Percentiles rank a stretch among this genome's conserved stretches.
These are phyloP conservation scores for Fusarium tjaetaba DNA, from an alignment of 2,329 filamentous ascomycete genomes.

Conservation along the genomic window DNA sequence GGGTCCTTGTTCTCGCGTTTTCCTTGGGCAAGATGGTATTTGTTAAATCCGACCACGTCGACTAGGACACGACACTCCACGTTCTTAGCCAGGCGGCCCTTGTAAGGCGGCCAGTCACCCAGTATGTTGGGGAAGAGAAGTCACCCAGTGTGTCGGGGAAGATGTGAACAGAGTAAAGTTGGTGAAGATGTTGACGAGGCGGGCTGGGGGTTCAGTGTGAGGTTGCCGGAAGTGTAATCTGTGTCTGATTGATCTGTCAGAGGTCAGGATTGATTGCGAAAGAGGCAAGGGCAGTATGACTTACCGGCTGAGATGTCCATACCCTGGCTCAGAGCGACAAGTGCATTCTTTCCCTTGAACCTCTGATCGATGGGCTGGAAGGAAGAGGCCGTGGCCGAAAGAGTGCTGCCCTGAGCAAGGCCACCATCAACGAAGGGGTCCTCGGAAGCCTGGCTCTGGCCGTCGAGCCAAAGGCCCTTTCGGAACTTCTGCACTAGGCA, in stretches of 20 bases:
- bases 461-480: too few species aligned
- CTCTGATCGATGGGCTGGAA: background rate
- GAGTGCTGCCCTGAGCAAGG: conserved; percentile 50
- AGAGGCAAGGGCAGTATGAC: conserved; percentile 39
- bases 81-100: background rate
- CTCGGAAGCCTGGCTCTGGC: conserved; percentile 55
- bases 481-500: conserved; percentile 91
- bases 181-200: background rate
- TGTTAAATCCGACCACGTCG: too few species aligned
- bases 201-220: background rate
- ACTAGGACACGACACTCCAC: too few species aligned
- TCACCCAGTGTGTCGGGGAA: background rate
- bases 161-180: background rate
- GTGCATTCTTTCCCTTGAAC: background rate
- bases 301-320: conserved; percentile 52
- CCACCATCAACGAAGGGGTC: conserved; percentile 64
- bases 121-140: background rate
- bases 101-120: background rate
- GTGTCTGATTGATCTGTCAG: conserved; percentile 69
- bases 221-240: conserved; percentile 61
- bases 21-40: too few species aligned
- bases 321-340: background rate
- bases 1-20: too few species aligned
- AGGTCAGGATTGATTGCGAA: background rate
- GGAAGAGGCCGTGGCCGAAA: conserved; percentile 68